Evolutionary conservation across 306 rosid genomes (phyloP).

Genomic region (cucumber (Cucumis sativus)): DNA sequence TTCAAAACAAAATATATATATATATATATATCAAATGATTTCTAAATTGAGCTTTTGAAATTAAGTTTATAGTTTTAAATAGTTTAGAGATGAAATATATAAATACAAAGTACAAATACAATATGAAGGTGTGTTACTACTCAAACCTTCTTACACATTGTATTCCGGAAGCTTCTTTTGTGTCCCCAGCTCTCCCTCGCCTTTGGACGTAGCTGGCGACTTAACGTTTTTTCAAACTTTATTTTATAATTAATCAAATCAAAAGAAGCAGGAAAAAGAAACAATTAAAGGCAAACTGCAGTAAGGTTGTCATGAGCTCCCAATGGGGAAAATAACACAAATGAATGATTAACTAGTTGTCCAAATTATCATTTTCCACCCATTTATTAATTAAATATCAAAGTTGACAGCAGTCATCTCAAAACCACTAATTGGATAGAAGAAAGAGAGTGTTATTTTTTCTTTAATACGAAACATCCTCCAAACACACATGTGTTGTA

Average conservation of each 20-base stretch:
- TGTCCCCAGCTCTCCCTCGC: not conserved
- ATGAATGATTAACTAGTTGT: not conserved
- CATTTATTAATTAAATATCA: not conserved
- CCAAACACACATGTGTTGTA: not conserved
- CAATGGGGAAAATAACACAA: no score
- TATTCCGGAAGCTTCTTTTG: not conserved
- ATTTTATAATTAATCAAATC: not conserved
- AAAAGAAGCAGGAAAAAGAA: not conserved
- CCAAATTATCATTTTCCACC: not conserved
- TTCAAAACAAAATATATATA: no score
- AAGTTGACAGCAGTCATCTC: not conserved
- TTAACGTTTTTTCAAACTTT: not conserved
- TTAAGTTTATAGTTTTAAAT: no score
- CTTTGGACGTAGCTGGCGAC: not conserved
- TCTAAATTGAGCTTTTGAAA: no score
- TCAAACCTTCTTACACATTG: not conserved
- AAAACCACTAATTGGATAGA: not conserved
- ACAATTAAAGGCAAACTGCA: not conserved
- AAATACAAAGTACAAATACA: no score
- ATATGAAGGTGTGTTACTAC: not conserved
- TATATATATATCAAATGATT: no score
- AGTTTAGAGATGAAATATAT: no score
- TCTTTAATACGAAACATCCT: not conserved
- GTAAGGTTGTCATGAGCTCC: not conserved
- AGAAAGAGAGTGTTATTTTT: not conserved